Evolutionary conservation across 768 basidiomycete species (phyloP), one percentile per base, ranked within the genome.

Genomic region (Boletus tomentosulus): DNA sequence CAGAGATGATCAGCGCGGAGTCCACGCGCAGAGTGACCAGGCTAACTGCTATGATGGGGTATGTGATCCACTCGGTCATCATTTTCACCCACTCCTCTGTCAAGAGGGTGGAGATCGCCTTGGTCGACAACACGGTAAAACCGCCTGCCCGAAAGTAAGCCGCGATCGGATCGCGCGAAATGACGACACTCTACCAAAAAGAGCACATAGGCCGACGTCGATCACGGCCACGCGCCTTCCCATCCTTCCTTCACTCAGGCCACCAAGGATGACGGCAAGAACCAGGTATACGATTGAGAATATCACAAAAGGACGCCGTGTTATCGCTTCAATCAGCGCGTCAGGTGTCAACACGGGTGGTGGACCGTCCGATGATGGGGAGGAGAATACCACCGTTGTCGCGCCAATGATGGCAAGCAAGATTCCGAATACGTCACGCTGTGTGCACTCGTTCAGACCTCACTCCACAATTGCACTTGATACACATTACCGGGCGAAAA

Each of bases 51-150:
- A 96, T 69, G 46, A 90, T 74, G 16, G 90, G 88, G 66, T 93
- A 95, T 8, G 89, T 89, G 54, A 94, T 85, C 86, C 86, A 86
- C 53, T 85, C 77, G 10, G 78, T 74, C 71, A 95, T 89, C 57
- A 92, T 84, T 13, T 82, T 76, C 25, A 89, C 72, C 78, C 90
- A 89, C 66, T 88, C 76, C 59, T 83, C 74, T 28, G 91, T 91
- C 45, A 98, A 72, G 22, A 99, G 75, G 0, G 87, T 91, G 13
- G 93, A 94, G 41, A 96, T 69, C 0, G 90, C 96, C 66, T 99
- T 98, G 9, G 96, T 98, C 1, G 90, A 83, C 2, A 99, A 76
- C 0, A 98, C 96, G 4, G 95, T 96, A 69, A 93, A 98, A 3
- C 90, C 92, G n/a, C 91, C 90, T 90, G 48, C 24, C 48, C 34